Percentiles rank a stretch among this genome's conserved stretches.
phyloP scores from a whole-genome alignment of 495 filamentous ascomycete genomes.

The Penicillium pancosmium region DNA sequence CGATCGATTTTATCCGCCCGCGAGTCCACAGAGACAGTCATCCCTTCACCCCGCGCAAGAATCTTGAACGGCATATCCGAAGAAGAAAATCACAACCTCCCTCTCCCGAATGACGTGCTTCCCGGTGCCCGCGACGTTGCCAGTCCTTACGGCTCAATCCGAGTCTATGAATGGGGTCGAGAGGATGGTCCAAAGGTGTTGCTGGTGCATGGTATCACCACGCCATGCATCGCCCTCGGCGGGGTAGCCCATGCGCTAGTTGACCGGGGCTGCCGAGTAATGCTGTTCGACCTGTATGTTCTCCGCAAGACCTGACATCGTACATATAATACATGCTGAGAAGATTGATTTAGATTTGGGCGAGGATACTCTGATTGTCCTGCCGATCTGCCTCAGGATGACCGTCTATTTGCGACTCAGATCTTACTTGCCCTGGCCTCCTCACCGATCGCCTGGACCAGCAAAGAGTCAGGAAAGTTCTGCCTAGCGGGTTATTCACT shows the following conservation, averaged over 20 bases:
- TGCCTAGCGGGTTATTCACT: conserved; percentile 81
- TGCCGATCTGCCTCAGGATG: conserved; percentile 67
- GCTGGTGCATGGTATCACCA: conserved; percentile 85
- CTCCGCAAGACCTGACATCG: neutral
- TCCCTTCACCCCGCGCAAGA: conserved; percentile 51
- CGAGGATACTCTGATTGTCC: conserved; percentile 78
- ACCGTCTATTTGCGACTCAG: conserved; percentile 72
- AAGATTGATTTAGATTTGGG: conserved; percentile 58
- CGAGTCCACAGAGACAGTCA: conserved; percentile 21
- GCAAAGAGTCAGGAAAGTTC: conserved; percentile 57
- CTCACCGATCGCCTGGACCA: conserved; percentile 68
- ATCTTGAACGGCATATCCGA: conserved; percentile 49
- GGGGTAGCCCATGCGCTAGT: conserved; percentile 70
- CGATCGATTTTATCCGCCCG: conserved; percentile 34
- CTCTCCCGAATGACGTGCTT: conserved; percentile 74
- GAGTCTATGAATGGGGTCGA: conserved; percentile 93
- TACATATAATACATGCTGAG: neutral
- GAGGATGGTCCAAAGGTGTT: conserved; percentile 76
- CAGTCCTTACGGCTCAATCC: conserved; percentile 76
- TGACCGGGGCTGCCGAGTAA: conserved; percentile 75
- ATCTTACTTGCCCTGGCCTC: conserved; percentile 73
- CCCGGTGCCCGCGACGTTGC: conserved; percentile 75
- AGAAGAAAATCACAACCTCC: conserved; percentile 51
- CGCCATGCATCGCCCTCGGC: conserved; percentile 73
- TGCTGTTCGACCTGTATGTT: conserved; percentile 69